Percentiles rank a stretch among this genome's conserved stretches.
Conservation (phyloP, 331 rosid species). For the Stylosanthes scabra region DNA sequence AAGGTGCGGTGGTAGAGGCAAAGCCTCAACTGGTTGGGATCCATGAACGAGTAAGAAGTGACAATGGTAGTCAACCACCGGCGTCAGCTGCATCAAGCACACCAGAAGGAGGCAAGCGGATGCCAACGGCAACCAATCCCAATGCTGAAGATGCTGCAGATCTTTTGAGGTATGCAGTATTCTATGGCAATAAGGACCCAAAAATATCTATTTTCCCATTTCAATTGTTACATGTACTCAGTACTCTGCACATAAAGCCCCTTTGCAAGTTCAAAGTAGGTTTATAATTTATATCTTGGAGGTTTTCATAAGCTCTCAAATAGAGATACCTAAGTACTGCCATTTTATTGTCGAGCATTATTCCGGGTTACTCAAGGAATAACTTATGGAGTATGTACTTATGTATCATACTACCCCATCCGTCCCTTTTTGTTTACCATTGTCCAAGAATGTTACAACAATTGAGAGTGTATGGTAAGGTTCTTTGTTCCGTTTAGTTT, state of each 20-base stretch:
- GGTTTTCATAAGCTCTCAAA: constrained; percentile 7
- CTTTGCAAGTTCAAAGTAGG: background rate
- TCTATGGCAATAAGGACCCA: constrained; percentile 1
- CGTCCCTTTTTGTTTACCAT: no score
- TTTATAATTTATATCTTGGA: background rate
- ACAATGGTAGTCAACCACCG: constrained; percentile 68
- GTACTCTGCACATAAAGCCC: constrained; percentile 28
- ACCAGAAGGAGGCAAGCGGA: constrained; percentile 61
- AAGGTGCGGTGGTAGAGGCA: constrained; percentile 85
- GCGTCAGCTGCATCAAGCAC: constrained; percentile 47
- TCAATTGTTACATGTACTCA: constrained; percentile 18
- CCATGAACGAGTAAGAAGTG: constrained; percentile 97
- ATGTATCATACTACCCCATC: no score
- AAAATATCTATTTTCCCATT: background rate
- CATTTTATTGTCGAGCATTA: background rate
- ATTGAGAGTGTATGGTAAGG: background rate
- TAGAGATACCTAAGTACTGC: background rate
- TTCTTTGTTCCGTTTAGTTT: background rate
- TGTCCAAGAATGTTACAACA: no score
- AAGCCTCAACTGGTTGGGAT: constrained; percentile 94
- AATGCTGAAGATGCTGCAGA: constrained; percentile 96
- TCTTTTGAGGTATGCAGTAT: constrained; percentile 68
- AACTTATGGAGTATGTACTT: background rate
- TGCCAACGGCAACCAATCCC: constrained; percentile 85
- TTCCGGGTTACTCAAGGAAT: constrained; percentile 1